Conservation (phyloP, 495 filamentous ascomycete genomes). For the Aspergillus baeticus region DNA sequence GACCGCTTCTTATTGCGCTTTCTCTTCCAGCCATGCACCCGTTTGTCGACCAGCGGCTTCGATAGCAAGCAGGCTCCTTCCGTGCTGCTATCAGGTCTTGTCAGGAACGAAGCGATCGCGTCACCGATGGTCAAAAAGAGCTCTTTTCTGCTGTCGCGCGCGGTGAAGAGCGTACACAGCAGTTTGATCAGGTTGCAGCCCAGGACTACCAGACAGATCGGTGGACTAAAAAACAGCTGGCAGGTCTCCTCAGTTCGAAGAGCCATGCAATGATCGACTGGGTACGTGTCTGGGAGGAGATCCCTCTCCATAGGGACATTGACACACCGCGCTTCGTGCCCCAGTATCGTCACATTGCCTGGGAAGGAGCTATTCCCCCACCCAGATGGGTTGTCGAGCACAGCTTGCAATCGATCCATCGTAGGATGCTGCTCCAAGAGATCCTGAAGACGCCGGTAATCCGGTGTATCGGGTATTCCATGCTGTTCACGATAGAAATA, state of each 20-base stretch:
- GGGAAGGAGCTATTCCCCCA: slow-evolving; percentile 3
- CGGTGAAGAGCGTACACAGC: slow-evolving; percentile 5
- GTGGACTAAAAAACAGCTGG: slow-evolving; percentile 5
- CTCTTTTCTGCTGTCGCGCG: background rate
- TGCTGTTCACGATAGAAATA: background rate
- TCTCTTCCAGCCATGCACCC: background rate
- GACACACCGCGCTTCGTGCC: background rate
- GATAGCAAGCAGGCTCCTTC: slow-evolving; percentile 8
- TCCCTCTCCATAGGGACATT: background rate
- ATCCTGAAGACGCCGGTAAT: background rate
- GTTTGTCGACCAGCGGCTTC: background rate
- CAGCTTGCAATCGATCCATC: background rate
- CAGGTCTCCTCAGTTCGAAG: background rate
- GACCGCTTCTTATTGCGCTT: background rate
- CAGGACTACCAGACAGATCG: slow-evolving; percentile 7
- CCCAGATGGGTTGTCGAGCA: background rate
- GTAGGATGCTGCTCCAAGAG: background rate
- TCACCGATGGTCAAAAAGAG: slow-evolving; percentile 20
- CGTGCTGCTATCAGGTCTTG: slow-evolving; percentile 11
- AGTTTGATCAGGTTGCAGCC: slow-evolving; percentile 17
- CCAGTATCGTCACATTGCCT: background rate
- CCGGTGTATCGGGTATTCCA: background rate
- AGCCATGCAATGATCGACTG: slow-evolving; percentile 3
- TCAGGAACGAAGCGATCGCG: slow-evolving; percentile 23
- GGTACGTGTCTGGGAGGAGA: background rate